A percentile compares a stretch with the other conserved stretches of the same genome.
Evolutionary conservation across 2,329 filamentous ascomycete genomes (phyloP).

Genomic region (Rhinocladiella similis): DNA sequence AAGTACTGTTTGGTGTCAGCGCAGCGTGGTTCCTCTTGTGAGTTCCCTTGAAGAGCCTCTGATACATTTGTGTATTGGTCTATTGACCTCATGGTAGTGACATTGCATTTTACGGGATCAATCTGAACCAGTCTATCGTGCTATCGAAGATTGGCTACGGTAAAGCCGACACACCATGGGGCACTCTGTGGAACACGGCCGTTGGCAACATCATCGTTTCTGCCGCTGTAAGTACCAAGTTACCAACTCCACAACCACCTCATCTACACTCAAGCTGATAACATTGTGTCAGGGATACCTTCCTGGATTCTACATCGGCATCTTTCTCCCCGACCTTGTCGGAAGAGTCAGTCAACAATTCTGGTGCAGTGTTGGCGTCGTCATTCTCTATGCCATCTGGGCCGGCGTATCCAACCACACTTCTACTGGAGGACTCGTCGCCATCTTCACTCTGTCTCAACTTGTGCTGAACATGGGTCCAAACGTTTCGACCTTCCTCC

Average conservation of each 20-base stretch:
- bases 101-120: slow-evolving; percentile 38
- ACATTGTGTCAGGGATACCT: slow-evolving; percentile 25
- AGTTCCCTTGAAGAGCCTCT: background rate
- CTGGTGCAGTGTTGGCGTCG: slow-evolving; percentile 25
- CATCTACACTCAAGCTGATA: too few relatives aligned
- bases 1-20: slow-evolving; percentile 36
- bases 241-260: too few relatives aligned
- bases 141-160: slow-evolving; percentile 36
- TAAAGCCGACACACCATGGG: slow-evolving; percentile 33
- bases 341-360: slow-evolving; percentile 30
- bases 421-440: slow-evolving; percentile 31
- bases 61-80: background rate
- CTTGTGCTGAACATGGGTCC: slow-evolving; percentile 46
- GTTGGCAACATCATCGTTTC: slow-evolving; percentile 39
- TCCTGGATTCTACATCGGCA: slow-evolving; percentile 30
- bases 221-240: slow-evolving; percentile 25
- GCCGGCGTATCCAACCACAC: slow-evolving; percentile 32
- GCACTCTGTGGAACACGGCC: slow-evolving; percentile 37
- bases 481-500: slow-evolving; percentile 64
- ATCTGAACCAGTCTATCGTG: slow-evolving; percentile 38
- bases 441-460: slow-evolving; percentile 35
- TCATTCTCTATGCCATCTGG: slow-evolving; percentile 34
- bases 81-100: slow-evolving; percentile 21
- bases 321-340: slow-evolving; percentile 30
- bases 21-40: slow-evolving; percentile 35